Evolutionary conservation across 768 basidiomycete genomes (phyloP).

Genomic region (Auricularia auricula-judae): DNA sequence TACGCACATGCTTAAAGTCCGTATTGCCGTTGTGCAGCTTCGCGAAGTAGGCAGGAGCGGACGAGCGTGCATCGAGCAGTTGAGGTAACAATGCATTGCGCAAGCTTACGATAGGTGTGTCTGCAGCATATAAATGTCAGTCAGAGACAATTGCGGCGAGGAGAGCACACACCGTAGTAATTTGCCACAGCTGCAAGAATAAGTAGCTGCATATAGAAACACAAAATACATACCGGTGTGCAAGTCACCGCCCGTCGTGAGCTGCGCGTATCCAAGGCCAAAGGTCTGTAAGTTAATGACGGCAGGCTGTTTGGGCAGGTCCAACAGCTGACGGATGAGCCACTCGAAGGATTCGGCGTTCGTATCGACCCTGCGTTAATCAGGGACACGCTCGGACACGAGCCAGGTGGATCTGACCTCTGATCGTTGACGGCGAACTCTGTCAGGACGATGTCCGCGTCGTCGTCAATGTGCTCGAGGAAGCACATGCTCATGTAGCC

Average conservation of each 20-base stretch:
- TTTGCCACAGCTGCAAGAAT: conserved; percentile 3
- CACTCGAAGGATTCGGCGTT: conserved; percentile 8
- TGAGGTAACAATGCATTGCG: conserved; percentile 8
- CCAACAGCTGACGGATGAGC: conserved; percentile 6
- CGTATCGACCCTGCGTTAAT: neutral
- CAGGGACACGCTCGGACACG: no score
- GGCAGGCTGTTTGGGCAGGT: conserved; percentile 7
- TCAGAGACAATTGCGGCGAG: no score
- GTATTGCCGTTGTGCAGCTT: neutral
- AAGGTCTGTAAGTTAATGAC: conserved; percentile 8
- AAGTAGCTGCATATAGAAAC: neutral
- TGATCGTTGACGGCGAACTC: conserved; percentile 9
- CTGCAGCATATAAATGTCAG: neutral
- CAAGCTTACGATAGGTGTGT: conserved; percentile 5
- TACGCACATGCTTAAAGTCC: conserved; percentile 7
- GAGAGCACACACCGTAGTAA: conserved; percentile 1
- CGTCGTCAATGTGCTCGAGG: conserved; percentile 6
- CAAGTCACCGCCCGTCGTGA: conserved; percentile 9
- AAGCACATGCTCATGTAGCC: conserved; percentile 10
- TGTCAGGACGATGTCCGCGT: conserved; percentile 7
- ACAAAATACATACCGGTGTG: conserved; percentile 3
- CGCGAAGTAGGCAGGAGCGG: conserved; percentile 5
- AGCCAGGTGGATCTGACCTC: neutral
- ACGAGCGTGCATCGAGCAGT: neutral
- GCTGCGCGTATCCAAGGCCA: conserved; percentile 2